Evolutionary conservation across 495 filamentous ascomycete species (phyloP).

Genomic region (Delitschia confertaspora): DNA sequence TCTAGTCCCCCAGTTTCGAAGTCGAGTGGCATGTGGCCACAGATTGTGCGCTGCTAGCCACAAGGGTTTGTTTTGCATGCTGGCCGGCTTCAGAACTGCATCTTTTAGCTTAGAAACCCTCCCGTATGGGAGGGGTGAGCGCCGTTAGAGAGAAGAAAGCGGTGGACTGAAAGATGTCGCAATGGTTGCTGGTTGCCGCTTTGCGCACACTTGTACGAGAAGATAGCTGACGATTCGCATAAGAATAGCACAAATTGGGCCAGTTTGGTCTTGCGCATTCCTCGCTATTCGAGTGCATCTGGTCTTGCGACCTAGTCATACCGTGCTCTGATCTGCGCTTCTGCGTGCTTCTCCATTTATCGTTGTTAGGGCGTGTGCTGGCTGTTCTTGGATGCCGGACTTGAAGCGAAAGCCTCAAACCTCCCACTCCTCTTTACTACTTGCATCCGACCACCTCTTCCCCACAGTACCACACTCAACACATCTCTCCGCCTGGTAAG

Average conservation of each 20-base stretch:
- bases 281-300: not conserved
- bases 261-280: too few relatives aligned
- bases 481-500: conserved; percentile 4
- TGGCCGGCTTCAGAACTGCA: conserved; percentile 22
- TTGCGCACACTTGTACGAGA: too few relatives aligned
- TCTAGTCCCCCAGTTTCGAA: conserved; percentile 23
- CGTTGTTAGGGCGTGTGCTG: conserved; percentile 14
- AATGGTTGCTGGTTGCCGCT: too few relatives aligned
- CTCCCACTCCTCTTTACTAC: conserved; percentile 8
- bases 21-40: conserved; percentile 23
- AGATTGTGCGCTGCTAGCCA: conserved; percentile 18
- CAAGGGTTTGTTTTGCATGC: conserved; percentile 23
- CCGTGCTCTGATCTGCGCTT: conserved; percentile 1
- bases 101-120: conserved; percentile 22
- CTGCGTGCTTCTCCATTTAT: conserved; percentile 3
- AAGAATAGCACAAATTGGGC: too few relatives aligned
- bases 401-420: too few relatives aligned
- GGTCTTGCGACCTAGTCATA: not conserved
- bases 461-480: conserved; percentile 6
- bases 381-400: conserved; percentile 9
- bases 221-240: too few relatives aligned
- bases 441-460: conserved; percentile 8
- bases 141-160: too few relatives aligned
- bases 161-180: too few relatives aligned
- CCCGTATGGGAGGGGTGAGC: too few relatives aligned